Conservation (phyloP, 345 rosid species). For the Aquilaria malaccensis region DNA sequence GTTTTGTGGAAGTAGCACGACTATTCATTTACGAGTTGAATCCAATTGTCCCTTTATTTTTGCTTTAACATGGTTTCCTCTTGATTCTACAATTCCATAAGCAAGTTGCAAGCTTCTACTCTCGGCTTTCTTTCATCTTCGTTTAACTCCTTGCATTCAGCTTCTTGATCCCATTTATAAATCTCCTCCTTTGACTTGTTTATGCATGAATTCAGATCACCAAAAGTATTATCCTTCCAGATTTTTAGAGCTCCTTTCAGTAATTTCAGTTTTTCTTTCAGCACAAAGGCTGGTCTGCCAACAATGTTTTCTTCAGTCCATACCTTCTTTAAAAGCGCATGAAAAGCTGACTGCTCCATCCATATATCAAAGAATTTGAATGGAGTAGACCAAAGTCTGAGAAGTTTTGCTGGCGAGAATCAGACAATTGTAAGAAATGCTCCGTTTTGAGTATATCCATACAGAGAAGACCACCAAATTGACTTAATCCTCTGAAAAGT, state of each 20-base stretch:
- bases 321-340: too few relatives aligned
- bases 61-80: neutral
- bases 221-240: neutral
- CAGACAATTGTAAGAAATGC: too few relatives aligned
- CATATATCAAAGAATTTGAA: too few relatives aligned
- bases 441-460: too few relatives aligned
- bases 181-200: neutral
- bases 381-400: too few relatives aligned
- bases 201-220: neutral
- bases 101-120: neutral
- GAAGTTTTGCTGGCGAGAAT: too few relatives aligned
- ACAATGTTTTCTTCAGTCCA: too few relatives aligned
- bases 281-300: too few relatives aligned
- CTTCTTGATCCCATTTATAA: neutral
- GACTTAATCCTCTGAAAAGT: too few relatives aligned
- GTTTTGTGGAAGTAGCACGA: neutral
- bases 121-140: neutral
- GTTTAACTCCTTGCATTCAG: neutral
- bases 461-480: too few relatives aligned
- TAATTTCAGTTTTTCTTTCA: neutral
- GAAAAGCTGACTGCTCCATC: too few relatives aligned
- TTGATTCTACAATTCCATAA: neutral
- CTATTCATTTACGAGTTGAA: neutral
- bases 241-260: neutral
- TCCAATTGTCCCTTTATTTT: neutral